Conservation (phyloP, 768 basidiomycete genomes). For the Saitozyma podzolica region DNA sequence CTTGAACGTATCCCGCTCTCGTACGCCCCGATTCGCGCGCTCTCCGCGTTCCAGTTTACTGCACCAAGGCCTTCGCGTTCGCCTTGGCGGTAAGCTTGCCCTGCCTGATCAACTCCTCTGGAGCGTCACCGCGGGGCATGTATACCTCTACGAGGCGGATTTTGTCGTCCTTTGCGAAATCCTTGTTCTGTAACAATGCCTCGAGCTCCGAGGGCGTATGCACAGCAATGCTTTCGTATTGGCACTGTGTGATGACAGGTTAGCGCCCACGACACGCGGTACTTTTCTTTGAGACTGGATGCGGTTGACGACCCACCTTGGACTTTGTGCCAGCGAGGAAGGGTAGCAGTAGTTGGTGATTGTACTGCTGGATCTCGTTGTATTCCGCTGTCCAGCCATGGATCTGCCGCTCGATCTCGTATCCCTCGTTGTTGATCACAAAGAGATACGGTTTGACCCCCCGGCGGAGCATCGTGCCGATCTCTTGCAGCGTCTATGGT, state of each 20-base stretch:
- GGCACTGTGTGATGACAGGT: constrained; percentile 18
- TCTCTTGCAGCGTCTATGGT: constrained; percentile 66
- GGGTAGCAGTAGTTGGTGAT: constrained; percentile 52
- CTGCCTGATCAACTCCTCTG: constrained; percentile 47
- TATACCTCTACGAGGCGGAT: constrained; percentile 53
- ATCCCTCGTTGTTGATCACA: constrained; percentile 58
- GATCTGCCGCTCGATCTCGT: constrained; percentile 82
- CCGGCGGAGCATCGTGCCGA: constrained; percentile 69
- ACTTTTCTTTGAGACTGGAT: not conserved
- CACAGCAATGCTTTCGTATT: constrained; percentile 64
- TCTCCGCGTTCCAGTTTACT: too few relatives aligned
- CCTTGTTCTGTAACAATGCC: constrained; percentile 63
- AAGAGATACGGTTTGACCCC: constrained; percentile 80
- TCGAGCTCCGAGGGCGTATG: constrained; percentile 67
- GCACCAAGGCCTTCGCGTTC: too few relatives aligned
- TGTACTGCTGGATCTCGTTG: constrained; percentile 80
- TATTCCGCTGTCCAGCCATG: constrained; percentile 59
- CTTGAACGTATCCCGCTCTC: too few relatives aligned
- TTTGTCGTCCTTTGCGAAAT: constrained; percentile 65
- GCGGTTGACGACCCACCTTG: constrained; percentile 22
- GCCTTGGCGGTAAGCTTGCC: constrained; percentile 52
- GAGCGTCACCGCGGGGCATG: constrained; percentile 52
- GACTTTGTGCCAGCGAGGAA: constrained; percentile 51
- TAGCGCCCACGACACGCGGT: constrained; percentile 59
- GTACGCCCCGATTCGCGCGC: too few relatives aligned